Conservation (phyloP, 139 green algal genomes). For the Tetratostichococcus sp. region DNA sequence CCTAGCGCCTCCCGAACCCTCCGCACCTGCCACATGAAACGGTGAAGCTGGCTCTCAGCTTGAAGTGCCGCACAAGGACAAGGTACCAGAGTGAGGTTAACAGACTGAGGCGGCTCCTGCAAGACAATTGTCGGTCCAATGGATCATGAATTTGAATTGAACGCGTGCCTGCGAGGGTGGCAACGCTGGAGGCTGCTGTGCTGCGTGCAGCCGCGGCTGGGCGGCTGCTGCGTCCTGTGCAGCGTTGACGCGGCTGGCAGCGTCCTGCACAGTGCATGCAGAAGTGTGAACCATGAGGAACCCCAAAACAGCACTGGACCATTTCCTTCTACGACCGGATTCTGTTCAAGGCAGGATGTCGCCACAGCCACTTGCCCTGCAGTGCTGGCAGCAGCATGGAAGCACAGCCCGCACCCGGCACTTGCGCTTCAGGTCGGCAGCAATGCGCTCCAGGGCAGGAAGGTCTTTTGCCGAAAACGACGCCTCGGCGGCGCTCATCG, state of each 20-base stretch:
- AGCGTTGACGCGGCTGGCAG: neutral
- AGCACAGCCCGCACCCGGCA: constrained; percentile 1
- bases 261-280: constrained; percentile 4
- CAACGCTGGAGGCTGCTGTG: neutral
- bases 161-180: neutral
- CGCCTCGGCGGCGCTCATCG: constrained; percentile 41
- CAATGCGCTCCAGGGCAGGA: constrained; percentile 22
- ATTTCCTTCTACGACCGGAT: too few species aligned
- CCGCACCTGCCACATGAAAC: constrained; percentile 25
- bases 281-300: too few species aligned
- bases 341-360: too few species aligned
- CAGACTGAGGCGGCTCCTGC: too few species aligned
- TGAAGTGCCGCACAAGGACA: too few species aligned
- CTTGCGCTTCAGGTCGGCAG: constrained; percentile 13
- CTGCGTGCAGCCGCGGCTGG: neutral
- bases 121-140: too few species aligned
- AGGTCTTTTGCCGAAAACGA: constrained; percentile 23
- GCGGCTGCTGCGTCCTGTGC: neutral
- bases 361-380: too few species aligned
- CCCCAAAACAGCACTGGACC: too few species aligned
- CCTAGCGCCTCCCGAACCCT: constrained; percentile 28
- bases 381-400: too few species aligned
- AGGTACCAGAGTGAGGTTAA: too few species aligned
- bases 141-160: too few species aligned
- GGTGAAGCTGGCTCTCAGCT: too few species aligned